Base-by-base conservation (phyloP, 1,139 yeast species). In the Trichomonascaceae sp. region DNA sequence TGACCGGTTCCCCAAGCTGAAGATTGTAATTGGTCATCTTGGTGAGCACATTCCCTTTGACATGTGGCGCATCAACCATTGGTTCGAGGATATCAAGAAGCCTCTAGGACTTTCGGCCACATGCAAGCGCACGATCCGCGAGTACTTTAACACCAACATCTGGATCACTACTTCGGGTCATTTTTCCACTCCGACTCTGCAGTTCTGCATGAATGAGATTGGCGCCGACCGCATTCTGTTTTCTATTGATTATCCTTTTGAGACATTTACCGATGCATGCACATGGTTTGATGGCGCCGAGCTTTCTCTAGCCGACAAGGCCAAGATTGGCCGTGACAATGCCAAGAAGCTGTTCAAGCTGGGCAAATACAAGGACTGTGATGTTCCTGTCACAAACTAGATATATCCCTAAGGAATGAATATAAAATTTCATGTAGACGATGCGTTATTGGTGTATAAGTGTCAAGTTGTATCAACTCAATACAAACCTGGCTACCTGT, bases 161-260 rank as follows among this genome's bases (percentile, higher is more conserved):
- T 33, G 36, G 36, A 33, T 33, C 27, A 33, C 36, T 23, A 33
- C 36, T n/a, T 33, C 36, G 17, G 36, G 36, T 4, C 36, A 33
- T 26, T 29, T 29, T 30, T 33, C 34, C 16, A 26, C 20, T 14
- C 35, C 30, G 14, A 32, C 35, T 6, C 22, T 32, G 5, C 16
- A 23, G 15, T 32, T 28, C 23, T 32, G 35, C 30, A 29, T 28
- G 17, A 28, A 22, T 20, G 30, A 28, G 28, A 32, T 32, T 32
- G 35, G 35, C 5, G 30, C 35, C 16, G 35, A 32, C 20, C 9
- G 35, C 16, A 32, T 32, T 20, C 27, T 32, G 18, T 32, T 32
- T 17, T 32, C 35, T 13, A 29, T 32, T 4, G 35, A 32, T 25
- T 32, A 32, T 32, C 35, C 35, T 14, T 32, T 32, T 32, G 35